These are phyloP conservation scores for Sedum album DNA, from an alignment of 164 flowering plant species.

Conservation along the genomic window DNA sequence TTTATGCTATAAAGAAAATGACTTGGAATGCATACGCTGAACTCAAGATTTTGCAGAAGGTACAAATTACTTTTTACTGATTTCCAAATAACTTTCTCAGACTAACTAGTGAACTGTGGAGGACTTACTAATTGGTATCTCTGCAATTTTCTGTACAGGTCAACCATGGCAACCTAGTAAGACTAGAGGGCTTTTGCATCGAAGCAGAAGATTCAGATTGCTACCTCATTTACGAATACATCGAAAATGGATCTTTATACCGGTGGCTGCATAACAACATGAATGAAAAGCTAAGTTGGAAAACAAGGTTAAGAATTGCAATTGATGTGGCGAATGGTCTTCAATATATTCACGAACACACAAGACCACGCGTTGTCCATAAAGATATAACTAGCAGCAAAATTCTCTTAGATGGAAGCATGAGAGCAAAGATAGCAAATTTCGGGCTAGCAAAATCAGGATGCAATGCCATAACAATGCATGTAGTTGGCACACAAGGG, in stretches of 20 bases:
- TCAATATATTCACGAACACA: slow-evolving; percentile 88
- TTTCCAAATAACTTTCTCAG: slow-evolving; percentile 10
- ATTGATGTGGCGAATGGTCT: slow-evolving; percentile 84
- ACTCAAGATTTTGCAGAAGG: slow-evolving; percentile 92
- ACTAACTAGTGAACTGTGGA: no score
- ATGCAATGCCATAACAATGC: slow-evolving; percentile 80
- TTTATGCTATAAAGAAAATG: slow-evolving; percentile 85
- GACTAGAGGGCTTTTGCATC: slow-evolving; percentile 78
- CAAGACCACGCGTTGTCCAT: slow-evolving; percentile 72
- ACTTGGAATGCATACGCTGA: slow-evolving; percentile 91
- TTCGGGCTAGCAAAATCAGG: slow-evolving; percentile 89
- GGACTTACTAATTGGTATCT: neutral
- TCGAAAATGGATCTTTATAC: slow-evolving; percentile 73
- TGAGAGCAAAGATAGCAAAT: slow-evolving; percentile 89
- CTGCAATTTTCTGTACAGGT: slow-evolving; percentile 30
- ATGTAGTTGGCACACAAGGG: slow-evolving; percentile 90
- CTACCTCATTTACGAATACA: slow-evolving; percentile 68
- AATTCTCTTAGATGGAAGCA: slow-evolving; percentile 61
- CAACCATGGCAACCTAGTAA: slow-evolving; percentile 86
- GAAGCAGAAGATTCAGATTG: slow-evolving; percentile 63
- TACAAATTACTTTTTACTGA: slow-evolving; percentile 13
- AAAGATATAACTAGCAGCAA: slow-evolving; percentile 86
- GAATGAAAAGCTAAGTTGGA: slow-evolving; percentile 52
- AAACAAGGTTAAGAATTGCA: slow-evolving; percentile 59
- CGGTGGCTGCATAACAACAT: slow-evolving; percentile 53